Evolutionary conservation across 1,284 basidiomycete species (phyloP).

Genomic region (Fomitiporia mediterranea): DNA sequence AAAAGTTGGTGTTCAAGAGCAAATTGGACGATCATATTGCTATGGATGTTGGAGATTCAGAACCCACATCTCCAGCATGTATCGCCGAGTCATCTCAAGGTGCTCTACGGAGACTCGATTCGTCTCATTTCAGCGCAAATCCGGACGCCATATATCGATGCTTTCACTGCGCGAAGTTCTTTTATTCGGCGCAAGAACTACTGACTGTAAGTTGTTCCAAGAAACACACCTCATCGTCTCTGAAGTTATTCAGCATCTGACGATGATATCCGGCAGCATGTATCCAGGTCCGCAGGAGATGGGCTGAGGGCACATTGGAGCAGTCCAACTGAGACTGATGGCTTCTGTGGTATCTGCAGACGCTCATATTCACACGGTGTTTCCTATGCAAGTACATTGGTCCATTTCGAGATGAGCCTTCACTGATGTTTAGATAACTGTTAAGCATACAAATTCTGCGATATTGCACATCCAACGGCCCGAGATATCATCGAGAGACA

Average conservation of each 20-base stretch:
- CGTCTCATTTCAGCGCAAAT: background rate
- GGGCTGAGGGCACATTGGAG: background rate
- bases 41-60: too few species aligned
- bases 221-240: too few species aligned
- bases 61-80: too few species aligned
- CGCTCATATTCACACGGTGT: background rate
- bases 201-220: background rate
- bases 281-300: background rate
- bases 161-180: slow-evolving; percentile 4
- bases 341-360: background rate
- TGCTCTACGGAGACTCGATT: too few species aligned
- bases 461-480: slow-evolving; percentile 1
- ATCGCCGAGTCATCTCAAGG: too few species aligned
- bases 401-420: too few species aligned
- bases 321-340: background rate
- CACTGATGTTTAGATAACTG: too few species aligned
- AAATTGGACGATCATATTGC: too few species aligned
- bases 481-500: background rate
- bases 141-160: slow-evolving; percentile 1
- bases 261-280: background rate
- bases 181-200: background rate
- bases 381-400: background rate
- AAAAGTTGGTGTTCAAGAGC: too few species aligned
- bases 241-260: too few species aligned
- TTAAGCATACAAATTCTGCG: background rate